A percentile compares a stretch with the other conserved stretches of the same genome.
Evolutionary conservation across 176 grass and related monocot species (phyloP).

Genomic region (Thalia dealbata): DNA sequence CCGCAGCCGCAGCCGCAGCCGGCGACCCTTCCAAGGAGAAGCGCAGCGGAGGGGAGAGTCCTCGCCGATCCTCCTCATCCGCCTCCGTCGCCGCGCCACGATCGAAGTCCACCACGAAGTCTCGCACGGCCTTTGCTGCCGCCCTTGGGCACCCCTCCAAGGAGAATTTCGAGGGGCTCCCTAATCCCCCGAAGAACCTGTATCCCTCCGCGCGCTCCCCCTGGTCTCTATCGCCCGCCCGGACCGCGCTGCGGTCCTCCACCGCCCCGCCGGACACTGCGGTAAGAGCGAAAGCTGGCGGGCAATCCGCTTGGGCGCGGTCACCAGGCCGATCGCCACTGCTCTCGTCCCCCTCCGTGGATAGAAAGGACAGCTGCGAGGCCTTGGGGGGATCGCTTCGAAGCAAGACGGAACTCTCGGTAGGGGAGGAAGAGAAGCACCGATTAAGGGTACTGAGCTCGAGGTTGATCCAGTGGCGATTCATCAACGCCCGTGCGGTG

Average conservation of each 20-base stretch:
- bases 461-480: conserved; percentile 71
- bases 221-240: conserved; percentile 1
- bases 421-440: conserved; percentile 52
- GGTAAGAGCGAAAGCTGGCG: background rate
- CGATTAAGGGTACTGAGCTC: conserved; percentile 28
- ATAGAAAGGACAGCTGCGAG: conserved; percentile 15
- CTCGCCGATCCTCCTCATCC: background rate
- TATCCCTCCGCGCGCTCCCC: background rate
- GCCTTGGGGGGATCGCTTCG: conserved; percentile 9
- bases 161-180: conserved; percentile 17
- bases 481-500: conserved; percentile 49
- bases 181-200: background rate
- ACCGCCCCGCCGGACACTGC: conserved; percentile 32
- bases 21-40: background rate
- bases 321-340: conserved; percentile 15
- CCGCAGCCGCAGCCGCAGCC: background rate
- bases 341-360: background rate
- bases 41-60: background rate
- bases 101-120: background rate
- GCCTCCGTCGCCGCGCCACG: background rate
- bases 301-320: conserved; percentile 18
- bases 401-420: background rate
- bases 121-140: background rate
- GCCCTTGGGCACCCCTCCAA: background rate
- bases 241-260: conserved; percentile 8